Base-by-base conservation (phyloP, 805 yeast species). In the Ogataea pignaliae region DNA sequence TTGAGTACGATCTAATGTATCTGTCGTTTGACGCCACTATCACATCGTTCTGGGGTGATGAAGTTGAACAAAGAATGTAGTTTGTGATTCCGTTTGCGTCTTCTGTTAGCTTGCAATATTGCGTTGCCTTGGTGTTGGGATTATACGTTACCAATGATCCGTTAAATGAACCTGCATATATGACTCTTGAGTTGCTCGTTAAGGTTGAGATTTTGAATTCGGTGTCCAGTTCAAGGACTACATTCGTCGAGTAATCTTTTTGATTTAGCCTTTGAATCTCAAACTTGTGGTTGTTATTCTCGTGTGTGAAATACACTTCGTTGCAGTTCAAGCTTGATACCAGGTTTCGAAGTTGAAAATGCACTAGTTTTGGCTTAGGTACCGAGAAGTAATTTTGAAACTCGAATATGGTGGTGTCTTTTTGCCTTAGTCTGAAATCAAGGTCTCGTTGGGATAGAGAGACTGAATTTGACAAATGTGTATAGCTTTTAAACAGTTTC, bases 331-430 rank as follows among this genome's bases (percentile, higher is more conserved):
- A 65, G 50, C 64, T 72, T 43, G 69, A 68, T 9, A 80, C 70
- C 39, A 78, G 60, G 44, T 76, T 72, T 13, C 85, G 61, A 30
- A 80, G 63, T 60, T 79, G 85, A 56, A 79, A 78, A 63, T 81
- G 85, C 15, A 73, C 70, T 11, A 78, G 63, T 48, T 69, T 71
- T 6, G 81, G 76, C 41, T 69, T 71, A 9, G 80, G 68, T 46
- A 63, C 59, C 45, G 70, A 58, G 60, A 59, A 72, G 50, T 70
- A 73, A 41, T 61, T 63, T 31, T 66, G 59, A 48, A 69, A 71
- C 45, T 53, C 55, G 50, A 56, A 72, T 41, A 72, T 67, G 33
- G 70, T 69, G 17, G 45, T 40, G 34, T 46, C 42, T 14, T 41
- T 29, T 40, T 51, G 54, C 16, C 35, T 40, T 18, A 50, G 40